phyloP scores from a whole-genome alignment of 148 eudicot genomes.

The Agrostemma githago region DNA sequence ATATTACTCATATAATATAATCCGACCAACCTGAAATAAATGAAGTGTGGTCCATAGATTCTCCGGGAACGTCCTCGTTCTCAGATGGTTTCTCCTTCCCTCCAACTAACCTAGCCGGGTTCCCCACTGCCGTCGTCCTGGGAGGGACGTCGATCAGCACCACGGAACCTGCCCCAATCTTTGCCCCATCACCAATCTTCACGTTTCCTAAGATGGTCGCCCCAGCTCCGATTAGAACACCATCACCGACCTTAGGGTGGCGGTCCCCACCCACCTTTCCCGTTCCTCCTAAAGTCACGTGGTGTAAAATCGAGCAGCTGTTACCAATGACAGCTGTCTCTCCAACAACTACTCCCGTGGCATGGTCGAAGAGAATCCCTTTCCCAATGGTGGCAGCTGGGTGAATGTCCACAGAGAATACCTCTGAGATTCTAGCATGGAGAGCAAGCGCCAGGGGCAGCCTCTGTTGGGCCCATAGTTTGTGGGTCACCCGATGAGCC shows the following conservation, averaged over 20 bases:
- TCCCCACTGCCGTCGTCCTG: slow-evolving; percentile 56
- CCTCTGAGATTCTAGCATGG: slow-evolving; percentile 53
- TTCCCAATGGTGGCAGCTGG: slow-evolving; percentile 59
- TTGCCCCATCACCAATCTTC: slow-evolving; percentile 64
- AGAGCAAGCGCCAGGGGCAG: slow-evolving; percentile 58
- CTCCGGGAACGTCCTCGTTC: slow-evolving; percentile 55
- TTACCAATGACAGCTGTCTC: slow-evolving; percentile 65
- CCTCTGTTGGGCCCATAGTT: slow-evolving; percentile 46
- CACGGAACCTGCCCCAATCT: slow-evolving; percentile 65
- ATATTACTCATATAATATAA: slow-evolving; percentile 40
- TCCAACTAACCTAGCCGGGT: slow-evolving; percentile 63
- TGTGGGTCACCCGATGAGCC: slow-evolving; percentile 64
- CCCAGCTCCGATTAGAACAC: slow-evolving; percentile 67
- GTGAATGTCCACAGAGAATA: slow-evolving; percentile 63
- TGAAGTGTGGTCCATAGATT: slow-evolving; percentile 66
- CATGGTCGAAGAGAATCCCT: slow-evolving; percentile 63
- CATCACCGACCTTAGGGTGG: slow-evolving; percentile 66
- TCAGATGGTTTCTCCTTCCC: slow-evolving; percentile 46
- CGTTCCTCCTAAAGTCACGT: slow-evolving; percentile 64
- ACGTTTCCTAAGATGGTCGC: slow-evolving; percentile 58
- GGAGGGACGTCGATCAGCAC: slow-evolving; percentile 65
- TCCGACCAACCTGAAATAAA: slow-evolving; percentile 51
- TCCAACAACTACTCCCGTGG: slow-evolving; percentile 67
- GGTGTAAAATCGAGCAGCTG: slow-evolving; percentile 56
- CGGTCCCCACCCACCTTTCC: slow-evolving; percentile 60